Evolutionary conservation across 1,284 basidiomycete species (phyloP).

Genomic region (Tilletia horrida): DNA sequence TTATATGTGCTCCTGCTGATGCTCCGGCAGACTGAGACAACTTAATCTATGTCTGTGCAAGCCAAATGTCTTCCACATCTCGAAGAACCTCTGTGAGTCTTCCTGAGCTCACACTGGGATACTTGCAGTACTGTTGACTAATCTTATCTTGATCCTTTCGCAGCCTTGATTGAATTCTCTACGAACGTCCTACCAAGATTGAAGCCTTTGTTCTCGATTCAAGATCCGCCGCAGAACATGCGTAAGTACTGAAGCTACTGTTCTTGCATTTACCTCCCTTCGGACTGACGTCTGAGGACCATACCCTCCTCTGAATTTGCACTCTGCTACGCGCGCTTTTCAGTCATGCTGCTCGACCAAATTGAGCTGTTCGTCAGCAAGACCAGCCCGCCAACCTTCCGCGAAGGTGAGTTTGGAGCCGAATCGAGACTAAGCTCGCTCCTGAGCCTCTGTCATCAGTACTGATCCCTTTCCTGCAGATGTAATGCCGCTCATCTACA

Average conservation of each 20-base stretch:
- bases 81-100: constrained; percentile 65
- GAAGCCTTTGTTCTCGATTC: constrained; percentile 82
- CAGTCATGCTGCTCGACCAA: constrained; percentile 67
- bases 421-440: no score
- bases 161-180: constrained; percentile 67
- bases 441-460: neutral
- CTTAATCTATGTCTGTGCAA: neutral
- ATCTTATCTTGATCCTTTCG: neutral
- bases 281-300: no score
- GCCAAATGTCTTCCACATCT: constrained; percentile 92
- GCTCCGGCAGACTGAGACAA: no score
- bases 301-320: no score
- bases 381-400: constrained; percentile 78
- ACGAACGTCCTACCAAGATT: constrained; percentile 77
- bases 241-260: constrained; percentile 15
- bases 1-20: no score
- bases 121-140: neutral
- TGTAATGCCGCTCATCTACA: constrained; percentile 90
- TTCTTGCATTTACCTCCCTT: neutral
- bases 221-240: constrained; percentile 88
- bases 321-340: no score
- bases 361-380: constrained; percentile 82
- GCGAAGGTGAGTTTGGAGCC: constrained; percentile 70
- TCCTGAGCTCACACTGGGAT: neutral
- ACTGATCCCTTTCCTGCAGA: constrained; percentile 59